Base-by-base conservation (phyloP, 2,329 filamentous ascomycete species). In the Chaetomiaceae sp. region DNA sequence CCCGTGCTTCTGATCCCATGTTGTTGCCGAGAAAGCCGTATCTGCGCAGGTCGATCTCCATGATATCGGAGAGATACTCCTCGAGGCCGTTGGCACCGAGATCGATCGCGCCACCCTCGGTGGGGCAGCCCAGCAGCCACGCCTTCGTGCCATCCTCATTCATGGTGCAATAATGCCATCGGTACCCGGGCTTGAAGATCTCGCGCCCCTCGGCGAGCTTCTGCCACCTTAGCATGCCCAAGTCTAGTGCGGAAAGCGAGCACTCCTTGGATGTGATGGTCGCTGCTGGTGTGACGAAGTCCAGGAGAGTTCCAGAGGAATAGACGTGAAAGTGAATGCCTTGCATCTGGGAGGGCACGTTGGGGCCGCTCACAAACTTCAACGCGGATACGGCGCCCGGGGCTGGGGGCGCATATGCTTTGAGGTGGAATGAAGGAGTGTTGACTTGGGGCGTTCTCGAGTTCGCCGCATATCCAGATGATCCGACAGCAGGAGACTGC, bases 111-210 rank as follows among this genome's bases (percentile, higher is more conserved):
- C 77, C 72, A 35, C 77, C 72, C 57, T 96, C 89, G 3, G 87
- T 85, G 2, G 87, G 87, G 62, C 90, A 96, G 8, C 93, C 93
- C n/a, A 99, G 77, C 20, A 99, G 75, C 91, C 93, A 99, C 7
- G 90, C 93, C 65, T 95, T 96, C 6, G 93, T 96, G 5, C 92
- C 92, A 61, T 95, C 89, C 54, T 93, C 85, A 65, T 96, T 95
- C 70, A 96, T 87, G 3, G 90, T 95, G 67, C 93, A 97, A 66
- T 99, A 99, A 67, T 97, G 92, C 93, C 93, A 99, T 53, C 92
- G 83, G 67, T 93, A 97, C n/a, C 87, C 89, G 0, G 83, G 75
- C 60, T 87, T 87, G 70, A 96, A 99, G 30, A 99, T 85, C 65
- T 99, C 93, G 44, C 89, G 86, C 3, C 93, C 93, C 63, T 96